Conservation (phyloP, 352 stramenopile species). For the Aphanomyces cochlioides region DNA sequence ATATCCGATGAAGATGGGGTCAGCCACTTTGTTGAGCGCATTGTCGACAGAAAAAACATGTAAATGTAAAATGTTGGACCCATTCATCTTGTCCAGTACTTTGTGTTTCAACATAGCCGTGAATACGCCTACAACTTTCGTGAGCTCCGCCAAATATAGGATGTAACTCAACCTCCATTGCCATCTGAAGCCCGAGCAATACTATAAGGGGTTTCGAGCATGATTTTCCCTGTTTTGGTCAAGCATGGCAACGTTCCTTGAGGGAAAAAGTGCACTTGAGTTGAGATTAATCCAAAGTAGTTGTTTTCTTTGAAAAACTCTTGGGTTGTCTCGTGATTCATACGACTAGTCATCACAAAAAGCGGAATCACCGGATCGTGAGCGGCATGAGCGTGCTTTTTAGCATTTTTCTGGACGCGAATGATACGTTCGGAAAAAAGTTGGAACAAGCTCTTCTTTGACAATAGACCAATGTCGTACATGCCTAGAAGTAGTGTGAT, state of each 20-base stretch:
- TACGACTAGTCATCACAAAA: conserved; percentile 97
- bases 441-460: conserved; percentile 91
- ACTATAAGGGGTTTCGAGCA: conserved; percentile 83
- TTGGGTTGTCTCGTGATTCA: conserved; percentile 93
- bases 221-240: conserved; percentile 92
- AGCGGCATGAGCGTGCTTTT: conserved; percentile 19
- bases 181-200: conserved; percentile 94
- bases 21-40: conserved; percentile 91
- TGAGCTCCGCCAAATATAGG: neutral
- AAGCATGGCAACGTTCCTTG: conserved; percentile 97
- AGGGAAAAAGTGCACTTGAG: conserved; percentile 93
- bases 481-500: conserved; percentile 41
- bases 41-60: conserved; percentile 99
- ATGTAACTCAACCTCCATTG: conserved; percentile 84
- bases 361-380: conserved; percentile 54
- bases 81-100: conserved; percentile 81
- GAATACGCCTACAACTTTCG: conserved; percentile 20
- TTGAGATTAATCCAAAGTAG: conserved; percentile 89
- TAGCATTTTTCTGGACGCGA: conserved; percentile 57
- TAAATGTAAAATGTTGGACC: conserved; percentile 88
- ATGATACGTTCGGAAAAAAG: conserved; percentile 90
- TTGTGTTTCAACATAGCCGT: conserved; percentile 86
- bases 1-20: conserved; percentile 96
- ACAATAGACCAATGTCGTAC: conserved; percentile 91
- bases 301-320: conserved; percentile 87